phyloP scores from a whole-genome alignment of 768 basidiomycete genomes.

The Serendipita vermifera region DNA sequence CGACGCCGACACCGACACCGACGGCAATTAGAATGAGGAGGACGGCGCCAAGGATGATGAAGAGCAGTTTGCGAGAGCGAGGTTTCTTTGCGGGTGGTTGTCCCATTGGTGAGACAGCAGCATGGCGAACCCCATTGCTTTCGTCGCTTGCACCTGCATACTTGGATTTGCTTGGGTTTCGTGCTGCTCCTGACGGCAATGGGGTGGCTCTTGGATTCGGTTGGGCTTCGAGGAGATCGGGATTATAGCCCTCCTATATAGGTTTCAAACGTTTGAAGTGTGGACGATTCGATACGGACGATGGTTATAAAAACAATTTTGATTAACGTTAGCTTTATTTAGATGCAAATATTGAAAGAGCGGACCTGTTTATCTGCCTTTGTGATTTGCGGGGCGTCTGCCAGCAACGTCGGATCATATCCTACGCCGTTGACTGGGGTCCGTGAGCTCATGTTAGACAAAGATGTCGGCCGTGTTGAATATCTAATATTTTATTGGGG shows the following conservation, averaged over 20 bases:
- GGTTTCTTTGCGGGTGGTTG: neutral
- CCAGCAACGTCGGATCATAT: neutral
- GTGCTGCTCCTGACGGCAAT: neutral
- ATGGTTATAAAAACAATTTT: neutral
- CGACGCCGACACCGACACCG: neutral
- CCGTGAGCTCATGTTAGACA: neutral
- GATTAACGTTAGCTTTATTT: neutral
- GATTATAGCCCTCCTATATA: constrained; percentile 2
- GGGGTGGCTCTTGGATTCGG: too few relatives aligned
- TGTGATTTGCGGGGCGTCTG: neutral
- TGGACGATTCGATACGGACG: neutral
- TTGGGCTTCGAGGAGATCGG: neutral
- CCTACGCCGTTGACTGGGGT: constrained; percentile 2
- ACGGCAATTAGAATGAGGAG: neutral
- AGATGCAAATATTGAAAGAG: neutral
- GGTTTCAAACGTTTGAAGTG: neutral
- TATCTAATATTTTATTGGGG: too few relatives aligned
- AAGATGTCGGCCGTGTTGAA: too few relatives aligned
- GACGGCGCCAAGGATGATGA: neutral
- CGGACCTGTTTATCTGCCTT: constrained; percentile 6
- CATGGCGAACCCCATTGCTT: neutral
- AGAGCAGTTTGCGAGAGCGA: neutral
- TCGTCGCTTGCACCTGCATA: neutral
- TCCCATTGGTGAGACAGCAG: neutral
- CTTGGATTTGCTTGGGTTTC: neutral